Evolutionary conservation across 1,284 basidiomycete species (phyloP).

Genomic region (Leccinum griseonigrum): DNA sequence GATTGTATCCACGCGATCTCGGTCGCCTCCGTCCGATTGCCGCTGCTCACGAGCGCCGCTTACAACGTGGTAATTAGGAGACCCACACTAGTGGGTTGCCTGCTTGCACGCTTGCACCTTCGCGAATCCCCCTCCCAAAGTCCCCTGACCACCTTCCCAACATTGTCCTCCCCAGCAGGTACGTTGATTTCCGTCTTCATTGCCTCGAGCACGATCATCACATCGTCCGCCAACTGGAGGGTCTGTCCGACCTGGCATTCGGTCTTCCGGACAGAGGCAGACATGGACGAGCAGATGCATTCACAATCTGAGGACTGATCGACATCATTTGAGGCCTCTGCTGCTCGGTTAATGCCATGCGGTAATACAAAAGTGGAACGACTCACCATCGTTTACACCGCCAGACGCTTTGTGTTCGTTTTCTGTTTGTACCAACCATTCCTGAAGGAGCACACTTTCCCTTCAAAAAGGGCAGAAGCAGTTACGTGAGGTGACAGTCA

Average conservation of each 20-base stretch:
- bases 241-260: conserved; percentile 43
- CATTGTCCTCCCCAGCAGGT: conserved; percentile 42
- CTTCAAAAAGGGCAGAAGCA: conserved; percentile 2
- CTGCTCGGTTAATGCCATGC: background rate
- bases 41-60: conserved; percentile 69
- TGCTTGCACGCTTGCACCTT: conserved; percentile 42
- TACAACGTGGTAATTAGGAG: conserved; percentile 4
- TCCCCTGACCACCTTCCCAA: conserved; percentile 43
- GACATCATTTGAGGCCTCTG: conserved; percentile 8
- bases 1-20: conserved; percentile 81
- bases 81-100: conserved; percentile 44
- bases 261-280: conserved; percentile 61
- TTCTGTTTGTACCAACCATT: conserved; percentile 26
- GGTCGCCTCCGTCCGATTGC: conserved; percentile 83
- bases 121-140: conserved; percentile 40
- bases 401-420: conserved; percentile 1
- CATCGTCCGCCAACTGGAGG: conserved; percentile 45
- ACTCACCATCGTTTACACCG: conserved; percentile 7
- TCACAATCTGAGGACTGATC: conserved; percentile 24
- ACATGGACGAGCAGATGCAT: conserved; percentile 40
- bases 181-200: conserved; percentile 72
- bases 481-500: background rate
- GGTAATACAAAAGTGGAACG: background rate
- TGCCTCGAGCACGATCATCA: conserved; percentile 61
- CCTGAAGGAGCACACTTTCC: conserved; percentile 22